Percentiles rank a stretch among this genome's conserved stretches.
Conservation (phyloP, 441 rosid species). For the Corymbia calophylla region DNA sequence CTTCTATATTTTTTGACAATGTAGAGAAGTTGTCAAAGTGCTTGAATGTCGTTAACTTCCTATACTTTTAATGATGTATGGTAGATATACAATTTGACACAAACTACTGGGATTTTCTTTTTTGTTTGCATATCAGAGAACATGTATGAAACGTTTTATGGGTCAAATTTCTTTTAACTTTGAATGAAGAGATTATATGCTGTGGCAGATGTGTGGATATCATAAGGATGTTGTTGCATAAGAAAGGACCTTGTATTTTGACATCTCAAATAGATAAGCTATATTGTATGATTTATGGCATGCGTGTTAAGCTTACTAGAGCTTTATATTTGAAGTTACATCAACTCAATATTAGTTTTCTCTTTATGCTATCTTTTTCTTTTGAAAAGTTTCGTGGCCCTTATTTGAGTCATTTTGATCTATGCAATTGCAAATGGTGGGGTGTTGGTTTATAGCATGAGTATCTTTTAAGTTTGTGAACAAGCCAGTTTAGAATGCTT, state of each 20-base stretch:
- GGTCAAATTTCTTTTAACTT: background rate
- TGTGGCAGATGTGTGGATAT: background rate
- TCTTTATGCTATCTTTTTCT: background rate
- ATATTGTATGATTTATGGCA: background rate
- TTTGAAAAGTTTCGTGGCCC: background rate
- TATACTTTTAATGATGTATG: background rate
- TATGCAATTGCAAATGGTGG: background rate
- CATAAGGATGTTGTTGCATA: background rate
- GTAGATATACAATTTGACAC: background rate
- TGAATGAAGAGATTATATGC: background rate
- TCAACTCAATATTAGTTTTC: background rate
- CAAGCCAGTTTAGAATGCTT: background rate
- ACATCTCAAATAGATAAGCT: background rate
- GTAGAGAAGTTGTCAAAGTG: background rate
- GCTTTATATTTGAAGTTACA: background rate
- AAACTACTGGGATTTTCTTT: background rate
- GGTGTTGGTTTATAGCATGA: background rate
- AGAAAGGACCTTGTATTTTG: background rate
- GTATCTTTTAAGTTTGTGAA: background rate
- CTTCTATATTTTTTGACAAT: background rate
- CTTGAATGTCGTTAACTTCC: background rate
- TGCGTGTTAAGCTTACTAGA: background rate
- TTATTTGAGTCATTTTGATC: background rate
- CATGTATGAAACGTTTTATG: background rate
- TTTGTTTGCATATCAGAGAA: background rate